Conservation (phyloP, 2,329 filamentous ascomycete genomes). For the Trichoderma cornu-damae region DNA sequence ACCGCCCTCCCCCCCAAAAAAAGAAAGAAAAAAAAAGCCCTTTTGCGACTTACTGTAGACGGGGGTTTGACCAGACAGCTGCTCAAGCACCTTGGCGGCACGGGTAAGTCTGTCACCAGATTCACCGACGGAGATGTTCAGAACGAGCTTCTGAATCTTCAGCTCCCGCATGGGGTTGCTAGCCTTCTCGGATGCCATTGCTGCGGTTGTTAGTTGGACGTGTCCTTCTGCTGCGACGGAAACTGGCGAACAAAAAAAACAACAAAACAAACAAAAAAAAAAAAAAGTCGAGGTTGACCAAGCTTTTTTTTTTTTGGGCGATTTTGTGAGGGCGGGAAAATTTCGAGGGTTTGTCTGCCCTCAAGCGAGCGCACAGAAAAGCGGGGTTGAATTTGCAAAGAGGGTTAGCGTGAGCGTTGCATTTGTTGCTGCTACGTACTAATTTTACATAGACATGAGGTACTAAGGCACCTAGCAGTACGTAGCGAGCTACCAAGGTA, state of each 20-base stretch:
- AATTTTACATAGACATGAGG: too few species aligned
- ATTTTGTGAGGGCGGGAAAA: slow-evolving; percentile 36
- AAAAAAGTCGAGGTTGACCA: slow-evolving; percentile 26
- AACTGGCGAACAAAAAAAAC: too few species aligned
- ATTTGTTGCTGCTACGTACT: not conserved
- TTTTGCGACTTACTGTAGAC: slow-evolving; percentile 80
- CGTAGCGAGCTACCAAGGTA: too few species aligned
- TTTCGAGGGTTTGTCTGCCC: slow-evolving; percentile 41
- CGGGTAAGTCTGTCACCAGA: slow-evolving; percentile 99
- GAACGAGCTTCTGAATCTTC: slow-evolving; percentile 98
- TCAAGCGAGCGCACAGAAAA: slow-evolving; percentile 29
- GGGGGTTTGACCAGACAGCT: slow-evolving; percentile 98
- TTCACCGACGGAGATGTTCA: slow-evolving; percentile 99
- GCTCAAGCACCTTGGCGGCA: slow-evolving; percentile 99
- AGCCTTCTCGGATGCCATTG: slow-evolving; percentile 69
- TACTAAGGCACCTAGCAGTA: not conserved
- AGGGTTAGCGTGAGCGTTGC: slow-evolving; percentile 26
- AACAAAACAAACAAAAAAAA: too few species aligned
- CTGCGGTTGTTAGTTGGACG: slow-evolving; percentile 36
- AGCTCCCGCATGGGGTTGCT: slow-evolving; percentile 99
- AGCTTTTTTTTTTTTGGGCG: slow-evolving; percentile 22
- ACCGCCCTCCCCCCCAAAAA: too few species aligned
- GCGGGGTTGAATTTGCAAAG: slow-evolving; percentile 20
- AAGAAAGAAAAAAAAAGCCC: not conserved
- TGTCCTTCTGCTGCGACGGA: slow-evolving; percentile 33